Conservation (phyloP, 2,329 filamentous ascomycete genomes). For the Pestalotiopsis fici region DNA sequence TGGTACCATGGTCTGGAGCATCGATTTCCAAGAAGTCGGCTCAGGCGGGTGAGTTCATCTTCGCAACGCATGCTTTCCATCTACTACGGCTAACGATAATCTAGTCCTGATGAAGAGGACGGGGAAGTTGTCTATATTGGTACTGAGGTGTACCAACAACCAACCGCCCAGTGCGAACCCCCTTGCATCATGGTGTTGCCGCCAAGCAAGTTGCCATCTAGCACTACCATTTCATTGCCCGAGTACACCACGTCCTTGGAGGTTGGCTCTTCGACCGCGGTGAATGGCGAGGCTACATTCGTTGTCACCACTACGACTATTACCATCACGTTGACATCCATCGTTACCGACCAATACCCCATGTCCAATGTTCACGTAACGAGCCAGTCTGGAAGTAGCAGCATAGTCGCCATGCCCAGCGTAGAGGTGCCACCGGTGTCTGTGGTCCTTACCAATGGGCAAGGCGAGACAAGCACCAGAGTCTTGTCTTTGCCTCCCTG, state of each 20-base stretch:
- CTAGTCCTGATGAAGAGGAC: not conserved
- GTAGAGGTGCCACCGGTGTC: constrained; percentile 1
- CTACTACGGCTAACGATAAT: not conserved
- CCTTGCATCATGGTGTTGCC: constrained; percentile 10
- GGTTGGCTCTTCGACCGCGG: constrained; percentile 7
- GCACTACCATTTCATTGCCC: constrained; percentile 5
- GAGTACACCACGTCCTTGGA: constrained; percentile 10
- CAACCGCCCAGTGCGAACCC: not conserved
- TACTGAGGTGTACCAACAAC: constrained; percentile 5
- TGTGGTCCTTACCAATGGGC: constrained; percentile 5
- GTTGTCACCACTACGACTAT: not conserved
- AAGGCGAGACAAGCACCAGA: constrained; percentile 1
- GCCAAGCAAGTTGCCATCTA: constrained; percentile 4
- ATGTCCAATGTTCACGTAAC: not conserved
- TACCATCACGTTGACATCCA: not conserved
- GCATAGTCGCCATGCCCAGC: not conserved
- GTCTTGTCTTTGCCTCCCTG: constrained; percentile 6
- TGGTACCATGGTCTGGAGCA: constrained; percentile 32
- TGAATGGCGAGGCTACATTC: not conserved
- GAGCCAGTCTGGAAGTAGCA: not conserved
- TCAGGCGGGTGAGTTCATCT: constrained; percentile 5
- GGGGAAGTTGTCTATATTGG: constrained; percentile 10
- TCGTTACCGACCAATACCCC: not conserved
- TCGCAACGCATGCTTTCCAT: not conserved
- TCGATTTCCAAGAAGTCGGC: constrained; percentile 19